Evolutionary conservation across 1,284 basidiomycete genomes (phyloP).

Genomic region (Ustilago shanxiensis): DNA sequence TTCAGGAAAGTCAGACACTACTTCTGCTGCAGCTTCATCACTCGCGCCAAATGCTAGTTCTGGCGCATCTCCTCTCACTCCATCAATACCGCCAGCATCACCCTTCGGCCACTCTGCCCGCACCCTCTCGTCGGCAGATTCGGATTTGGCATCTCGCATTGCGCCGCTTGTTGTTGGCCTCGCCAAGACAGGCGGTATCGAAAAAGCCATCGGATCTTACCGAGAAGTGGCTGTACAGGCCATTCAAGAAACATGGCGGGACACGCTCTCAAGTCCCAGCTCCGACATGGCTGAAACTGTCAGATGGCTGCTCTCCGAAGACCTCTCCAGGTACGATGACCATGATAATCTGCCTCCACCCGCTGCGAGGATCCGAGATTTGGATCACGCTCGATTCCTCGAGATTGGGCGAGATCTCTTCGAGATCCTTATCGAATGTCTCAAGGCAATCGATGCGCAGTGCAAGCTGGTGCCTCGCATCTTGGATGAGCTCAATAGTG

Average conservation of each 20-base stretch:
- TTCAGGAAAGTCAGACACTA: too few species aligned
- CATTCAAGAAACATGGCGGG: conserved; percentile 74
- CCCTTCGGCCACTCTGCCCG: conserved; percentile 28
- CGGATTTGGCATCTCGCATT: conserved; percentile 75
- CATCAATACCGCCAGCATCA: conserved; percentile 26
- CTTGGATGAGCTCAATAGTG: conserved; percentile 71
- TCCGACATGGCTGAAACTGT: conserved; percentile 57
- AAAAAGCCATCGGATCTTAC: conserved; percentile 81
- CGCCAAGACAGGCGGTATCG: conserved; percentile 80
- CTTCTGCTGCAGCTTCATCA: neutral
- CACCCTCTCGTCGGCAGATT: conserved; percentile 20
- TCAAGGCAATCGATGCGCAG: conserved; percentile 81
- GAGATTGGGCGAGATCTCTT: conserved; percentile 78
- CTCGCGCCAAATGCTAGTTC: conserved; percentile 6
- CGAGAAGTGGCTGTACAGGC: conserved; percentile 80
- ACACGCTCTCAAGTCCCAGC: conserved; percentile 16
- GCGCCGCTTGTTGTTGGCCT: conserved; percentile 82
- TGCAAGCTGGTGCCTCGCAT: conserved; percentile 77
- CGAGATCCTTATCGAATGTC: conserved; percentile 77
- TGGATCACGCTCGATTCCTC: conserved; percentile 81
- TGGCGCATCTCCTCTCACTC: conserved; percentile 13
- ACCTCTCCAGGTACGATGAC: conserved; percentile 34
- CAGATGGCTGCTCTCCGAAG: conserved; percentile 54
- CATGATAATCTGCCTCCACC: conserved; percentile 29
- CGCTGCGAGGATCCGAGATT: conserved; percentile 73